phyloP scores from a whole-genome alignment of 495 filamentous ascomycete species.

The Amorphotheca resinae region DNA sequence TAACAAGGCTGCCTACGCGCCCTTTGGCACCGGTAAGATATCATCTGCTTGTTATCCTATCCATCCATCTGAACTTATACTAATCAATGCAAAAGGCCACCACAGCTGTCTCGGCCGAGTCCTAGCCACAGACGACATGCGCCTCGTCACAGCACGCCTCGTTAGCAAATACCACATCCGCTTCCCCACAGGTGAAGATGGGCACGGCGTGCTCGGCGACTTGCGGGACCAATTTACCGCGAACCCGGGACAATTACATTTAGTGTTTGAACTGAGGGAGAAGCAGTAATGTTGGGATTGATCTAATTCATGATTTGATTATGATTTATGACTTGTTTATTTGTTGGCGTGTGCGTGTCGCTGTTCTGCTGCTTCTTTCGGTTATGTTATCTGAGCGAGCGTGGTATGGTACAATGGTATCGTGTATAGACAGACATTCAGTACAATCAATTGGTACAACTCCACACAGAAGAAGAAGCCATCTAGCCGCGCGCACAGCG shows the following conservation, averaged over 20 bases:
- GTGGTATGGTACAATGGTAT: too few relatives aligned
- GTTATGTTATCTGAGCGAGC: too few relatives aligned
- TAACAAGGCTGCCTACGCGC: conserved; percentile 35
- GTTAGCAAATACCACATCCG: conserved; percentile 6
- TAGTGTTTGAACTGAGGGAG: conserved; percentile 3
- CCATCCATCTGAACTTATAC: neutral
- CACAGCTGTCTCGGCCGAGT: conserved; percentile 39
- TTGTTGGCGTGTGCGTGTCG: too few relatives aligned
- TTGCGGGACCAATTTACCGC: conserved; percentile 7
- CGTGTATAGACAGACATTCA: too few relatives aligned
- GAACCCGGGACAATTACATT: neutral
- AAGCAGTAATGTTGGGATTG: neutral
- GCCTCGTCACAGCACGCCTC: conserved; percentile 11
- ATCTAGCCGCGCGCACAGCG: too few relatives aligned
- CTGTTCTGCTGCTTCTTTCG: too few relatives aligned
- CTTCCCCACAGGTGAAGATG: conserved; percentile 9
- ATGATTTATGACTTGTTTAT: too few relatives aligned
- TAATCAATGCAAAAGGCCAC: conserved; percentile 3
- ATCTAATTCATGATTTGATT: neutral
- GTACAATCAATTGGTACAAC: too few relatives aligned
- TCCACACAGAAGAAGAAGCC: too few relatives aligned
- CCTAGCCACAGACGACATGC: conserved; percentile 38
- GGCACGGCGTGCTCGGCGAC: conserved; percentile 1
- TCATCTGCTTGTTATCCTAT: neutral
- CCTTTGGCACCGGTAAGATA: conserved; percentile 33